A percentile compares a stretch with the other conserved stretches of the same genome.
These are phyloP conservation scores for Starmerella khaoyaiensis DNA, from an alignment of 805 yeast genomes.

Conservation along the genomic window DNA sequence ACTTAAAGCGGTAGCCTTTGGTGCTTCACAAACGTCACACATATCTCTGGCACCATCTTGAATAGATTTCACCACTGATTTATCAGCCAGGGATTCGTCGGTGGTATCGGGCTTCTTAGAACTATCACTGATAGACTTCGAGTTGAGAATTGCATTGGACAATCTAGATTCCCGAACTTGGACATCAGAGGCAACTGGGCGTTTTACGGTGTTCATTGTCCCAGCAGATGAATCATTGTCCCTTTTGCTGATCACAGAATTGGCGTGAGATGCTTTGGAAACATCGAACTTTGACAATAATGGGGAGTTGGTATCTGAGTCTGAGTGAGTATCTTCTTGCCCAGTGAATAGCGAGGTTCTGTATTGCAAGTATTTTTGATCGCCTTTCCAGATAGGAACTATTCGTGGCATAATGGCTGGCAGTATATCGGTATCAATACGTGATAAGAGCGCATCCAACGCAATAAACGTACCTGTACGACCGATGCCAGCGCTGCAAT, in stretches of 20 bases:
- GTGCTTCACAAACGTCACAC: background rate
- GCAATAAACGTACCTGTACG: slow-evolving; percentile 84
- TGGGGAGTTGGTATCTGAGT: slow-evolving; percentile 4
- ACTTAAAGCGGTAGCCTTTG: slow-evolving; percentile 12
- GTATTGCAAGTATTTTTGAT: slow-evolving; percentile 9
- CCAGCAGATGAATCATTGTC: slow-evolving; percentile 1
- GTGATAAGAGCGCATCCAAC: slow-evolving; percentile 38
- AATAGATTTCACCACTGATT: too few relatives aligned
- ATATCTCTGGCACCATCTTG: too few relatives aligned
- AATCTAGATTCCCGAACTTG: background rate
- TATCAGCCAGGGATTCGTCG: too few relatives aligned
- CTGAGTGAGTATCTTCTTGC: slow-evolving; percentile 3
- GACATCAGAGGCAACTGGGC: background rate
- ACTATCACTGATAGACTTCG: background rate
- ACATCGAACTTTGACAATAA: slow-evolving; percentile 18
- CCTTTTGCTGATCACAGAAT: background rate
- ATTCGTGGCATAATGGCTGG: slow-evolving; percentile 13
- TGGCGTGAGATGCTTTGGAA: slow-evolving; percentile 5
- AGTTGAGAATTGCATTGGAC: background rate
- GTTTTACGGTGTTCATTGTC: slow-evolving; percentile 2
- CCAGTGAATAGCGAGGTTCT: slow-evolving; percentile 19
- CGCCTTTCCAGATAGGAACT: slow-evolving; percentile 20
- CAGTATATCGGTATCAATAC: slow-evolving; percentile 20
- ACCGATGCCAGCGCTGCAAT: slow-evolving; percentile 97
- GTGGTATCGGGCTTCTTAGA: background rate